Conservation (phyloP, 805 yeast species). For the Nakazawaea populi region DNA sequence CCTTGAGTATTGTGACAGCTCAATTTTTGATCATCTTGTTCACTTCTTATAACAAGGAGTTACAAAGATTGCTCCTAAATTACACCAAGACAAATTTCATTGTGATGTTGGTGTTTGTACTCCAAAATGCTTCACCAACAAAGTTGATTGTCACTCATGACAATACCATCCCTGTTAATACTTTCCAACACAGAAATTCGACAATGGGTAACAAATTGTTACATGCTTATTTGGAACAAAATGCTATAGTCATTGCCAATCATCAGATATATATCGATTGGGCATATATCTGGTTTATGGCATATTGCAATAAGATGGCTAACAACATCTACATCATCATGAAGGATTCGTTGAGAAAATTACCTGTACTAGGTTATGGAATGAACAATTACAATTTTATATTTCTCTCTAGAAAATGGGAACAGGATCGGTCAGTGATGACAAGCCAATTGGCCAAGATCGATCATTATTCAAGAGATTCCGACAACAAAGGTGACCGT, state of each 20-base stretch:
- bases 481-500: constrained; percentile 47
- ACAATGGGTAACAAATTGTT: constrained; percentile 16
- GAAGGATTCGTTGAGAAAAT: constrained; percentile 61
- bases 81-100: constrained; percentile 57
- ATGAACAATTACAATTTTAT: constrained; percentile 76
- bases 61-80: constrained; percentile 37
- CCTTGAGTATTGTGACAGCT: constrained; percentile 37
- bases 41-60: constrained; percentile 25
- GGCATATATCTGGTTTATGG: constrained; percentile 84
- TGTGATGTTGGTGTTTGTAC: constrained; percentile 42
- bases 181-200: constrained; percentile 19
- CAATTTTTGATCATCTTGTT: constrained; percentile 35
- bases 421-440: constrained; percentile 57
- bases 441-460: constrained; percentile 47
- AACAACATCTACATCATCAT: constrained; percentile 67
- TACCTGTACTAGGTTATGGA: constrained; percentile 83
- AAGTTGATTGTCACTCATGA: constrained; percentile 46
- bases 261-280: constrained; percentile 95
- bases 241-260: constrained; percentile 63
- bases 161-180: constrained; percentile 27
- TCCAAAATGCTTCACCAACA: constrained; percentile 48
- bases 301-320: constrained; percentile 61
- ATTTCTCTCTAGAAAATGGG: constrained; percentile 84
- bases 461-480: constrained; percentile 28
- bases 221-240: constrained; percentile 17